Evolutionary conservation across 352 stramenopile genomes (phyloP).

Genomic region (Pythium phragmitis): DNA sequence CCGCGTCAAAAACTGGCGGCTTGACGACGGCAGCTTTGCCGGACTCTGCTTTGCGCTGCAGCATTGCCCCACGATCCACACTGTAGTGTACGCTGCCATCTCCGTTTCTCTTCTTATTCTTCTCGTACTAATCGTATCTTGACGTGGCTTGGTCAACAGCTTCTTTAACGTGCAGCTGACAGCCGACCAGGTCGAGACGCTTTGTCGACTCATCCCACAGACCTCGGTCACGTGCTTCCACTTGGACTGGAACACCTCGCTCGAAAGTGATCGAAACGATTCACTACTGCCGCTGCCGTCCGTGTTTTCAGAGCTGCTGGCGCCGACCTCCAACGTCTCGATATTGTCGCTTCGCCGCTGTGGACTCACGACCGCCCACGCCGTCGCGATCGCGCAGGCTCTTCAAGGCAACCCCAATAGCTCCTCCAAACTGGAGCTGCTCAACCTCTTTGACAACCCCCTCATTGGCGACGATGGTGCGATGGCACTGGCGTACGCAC

Average conservation of each 20-base stretch:
- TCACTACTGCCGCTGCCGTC: background rate
- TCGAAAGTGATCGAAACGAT: background rate
- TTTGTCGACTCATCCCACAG: constrained; percentile 50
- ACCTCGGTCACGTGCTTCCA: constrained; percentile 56
- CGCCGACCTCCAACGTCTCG: constrained; percentile 36
- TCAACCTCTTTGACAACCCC: constrained; percentile 74
- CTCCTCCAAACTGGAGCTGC: constrained; percentile 39
- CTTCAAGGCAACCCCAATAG: constrained; percentile 36
- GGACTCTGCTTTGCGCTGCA: constrained; percentile 61
- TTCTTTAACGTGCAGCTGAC: constrained; percentile 65
- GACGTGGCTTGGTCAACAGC: constrained; percentile 18
- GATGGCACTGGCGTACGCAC: constrained; percentile 47
- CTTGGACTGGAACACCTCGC: constrained; percentile 62
- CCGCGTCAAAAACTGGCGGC: constrained; percentile 59
- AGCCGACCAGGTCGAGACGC: constrained; percentile 43
- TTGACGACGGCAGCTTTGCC: constrained; percentile 56
- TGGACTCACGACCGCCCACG: constrained; percentile 42
- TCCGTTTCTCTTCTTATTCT: background rate
- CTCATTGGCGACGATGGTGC: constrained; percentile 50
- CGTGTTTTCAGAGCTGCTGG: constrained; percentile 42
- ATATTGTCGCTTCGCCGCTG: constrained; percentile 68
- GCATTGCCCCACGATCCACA: constrained; percentile 42
- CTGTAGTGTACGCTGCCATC: constrained; percentile 41
- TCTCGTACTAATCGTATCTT: background rate
- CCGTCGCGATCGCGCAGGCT: constrained; percentile 35